phyloP scores from a whole-genome alignment of 1,284 basidiomycete species.

The Cystobasidiaceae sp. region DNA sequence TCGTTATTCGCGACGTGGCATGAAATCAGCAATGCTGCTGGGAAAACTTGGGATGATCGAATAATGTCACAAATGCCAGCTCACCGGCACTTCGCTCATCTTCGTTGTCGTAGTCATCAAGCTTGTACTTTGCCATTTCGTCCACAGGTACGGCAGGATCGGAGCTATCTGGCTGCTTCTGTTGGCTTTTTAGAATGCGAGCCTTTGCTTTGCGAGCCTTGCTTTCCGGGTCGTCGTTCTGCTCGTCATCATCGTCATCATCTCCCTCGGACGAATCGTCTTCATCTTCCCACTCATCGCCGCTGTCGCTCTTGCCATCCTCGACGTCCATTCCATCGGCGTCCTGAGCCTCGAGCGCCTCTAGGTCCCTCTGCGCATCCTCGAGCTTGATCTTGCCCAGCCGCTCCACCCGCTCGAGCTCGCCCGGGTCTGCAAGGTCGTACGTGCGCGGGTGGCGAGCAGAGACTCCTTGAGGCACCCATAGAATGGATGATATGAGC shows the following conservation, averaged over 20 bases:
- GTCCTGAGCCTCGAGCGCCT: constrained; percentile 70
- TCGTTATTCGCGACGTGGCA: fast-evolving
- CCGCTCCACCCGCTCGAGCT: constrained; percentile 82
- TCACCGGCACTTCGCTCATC: constrained; percentile 57
- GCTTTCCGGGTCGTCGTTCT: constrained; percentile 51
- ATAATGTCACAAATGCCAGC: constrained; percentile 36
- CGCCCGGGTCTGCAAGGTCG: constrained; percentile 73
- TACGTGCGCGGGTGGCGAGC: constrained; percentile 77
- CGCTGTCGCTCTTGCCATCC: constrained; percentile 54
- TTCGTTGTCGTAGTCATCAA: constrained; percentile 92
- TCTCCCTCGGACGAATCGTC: constrained; percentile 43
- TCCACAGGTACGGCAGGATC: constrained; percentile 48
- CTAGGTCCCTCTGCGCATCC: constrained; percentile 77
- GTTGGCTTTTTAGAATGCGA: constrained; percentile 4
- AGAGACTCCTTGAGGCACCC: constrained; percentile 80
- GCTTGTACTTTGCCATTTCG: constrained; percentile 82
- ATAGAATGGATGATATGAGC: constrained; percentile 55
- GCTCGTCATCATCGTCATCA: no score
- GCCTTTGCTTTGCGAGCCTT: constrained; percentile 39
- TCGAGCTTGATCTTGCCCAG: constrained; percentile 83
- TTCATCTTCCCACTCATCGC: constrained; percentile 51
- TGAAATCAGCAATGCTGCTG: neutral
- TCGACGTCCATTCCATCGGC: constrained; percentile 60
- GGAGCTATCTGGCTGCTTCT: neutral
- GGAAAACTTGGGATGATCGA: neutral